phyloP scores from a whole-genome alignment of 495 filamentous ascomycete genomes.

The Xylaria longipes region DNA sequence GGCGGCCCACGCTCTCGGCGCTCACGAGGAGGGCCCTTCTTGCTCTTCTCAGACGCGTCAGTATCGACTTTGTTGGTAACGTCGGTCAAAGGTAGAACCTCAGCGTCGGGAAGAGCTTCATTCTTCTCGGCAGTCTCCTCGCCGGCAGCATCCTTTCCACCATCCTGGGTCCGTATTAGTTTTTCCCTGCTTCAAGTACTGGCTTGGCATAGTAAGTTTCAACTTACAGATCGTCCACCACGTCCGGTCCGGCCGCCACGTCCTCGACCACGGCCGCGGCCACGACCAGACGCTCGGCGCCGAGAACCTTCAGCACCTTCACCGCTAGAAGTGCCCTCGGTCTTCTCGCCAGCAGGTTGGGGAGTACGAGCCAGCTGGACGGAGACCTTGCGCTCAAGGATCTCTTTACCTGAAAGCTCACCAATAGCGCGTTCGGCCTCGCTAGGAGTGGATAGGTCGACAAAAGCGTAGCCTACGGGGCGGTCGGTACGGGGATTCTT shows the following conservation, averaged over 20 bases:
- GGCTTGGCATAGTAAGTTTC: not conserved
- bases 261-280: conserved; percentile 72
- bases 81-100: conserved; percentile 60
- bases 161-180: conserved; percentile 41
- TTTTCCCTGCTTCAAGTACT: not conserved
- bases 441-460: conserved; percentile 90
- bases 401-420: conserved; percentile 94
- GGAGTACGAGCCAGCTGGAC: conserved; percentile 98
- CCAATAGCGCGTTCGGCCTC: conserved; percentile 94
- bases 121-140: conserved; percentile 56
- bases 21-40: conserved; percentile 61
- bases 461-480: conserved; percentile 98
- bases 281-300: conserved; percentile 78
- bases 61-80: conserved; percentile 53
- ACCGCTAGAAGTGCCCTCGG: conserved; percentile 69
- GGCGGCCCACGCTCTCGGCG: conserved; percentile 90
- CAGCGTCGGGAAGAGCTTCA: conserved; percentile 49
- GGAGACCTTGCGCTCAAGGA: conserved; percentile 96
- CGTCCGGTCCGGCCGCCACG: conserved; percentile 78
- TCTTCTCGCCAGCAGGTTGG: conserved; percentile 79
- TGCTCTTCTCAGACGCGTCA: conserved; percentile 52
- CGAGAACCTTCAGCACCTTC: conserved; percentile 76
- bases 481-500: conserved; percentile 98
- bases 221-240: conserved; percentile 75
- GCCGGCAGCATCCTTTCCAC: conserved; percentile 50